phyloP scores from a whole-genome alignment of 306 rosid genomes.

The Acacia confusa region DNA sequence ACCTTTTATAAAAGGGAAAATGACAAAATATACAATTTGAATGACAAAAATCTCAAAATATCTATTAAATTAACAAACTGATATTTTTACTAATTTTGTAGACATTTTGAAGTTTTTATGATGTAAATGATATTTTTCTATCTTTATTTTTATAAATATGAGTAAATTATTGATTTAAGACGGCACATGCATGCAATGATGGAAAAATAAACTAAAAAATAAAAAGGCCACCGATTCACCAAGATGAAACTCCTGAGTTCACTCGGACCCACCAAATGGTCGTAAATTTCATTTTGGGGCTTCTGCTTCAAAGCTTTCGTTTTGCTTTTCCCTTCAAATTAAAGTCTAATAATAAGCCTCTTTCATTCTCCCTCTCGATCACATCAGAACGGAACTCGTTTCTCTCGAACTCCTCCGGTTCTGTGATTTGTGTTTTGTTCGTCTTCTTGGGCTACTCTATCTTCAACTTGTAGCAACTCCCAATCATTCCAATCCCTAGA shows the following conservation, averaged over 20 bases:
- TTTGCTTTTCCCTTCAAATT: constrained; percentile 35
- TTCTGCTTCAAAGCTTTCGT: constrained; percentile 1
- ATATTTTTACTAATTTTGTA: too few relatives aligned
- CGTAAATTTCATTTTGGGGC: not conserved
- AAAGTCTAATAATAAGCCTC: constrained; percentile 30
- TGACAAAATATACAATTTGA: too few relatives aligned
- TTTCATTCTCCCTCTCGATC: constrained; percentile 31
- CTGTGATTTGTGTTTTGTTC: constrained; percentile 15
- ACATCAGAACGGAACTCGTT: constrained; percentile 11
- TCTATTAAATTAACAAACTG: too few relatives aligned
- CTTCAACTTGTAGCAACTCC: not conserved
- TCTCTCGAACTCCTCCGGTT: not conserved
- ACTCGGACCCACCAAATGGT: not conserved
- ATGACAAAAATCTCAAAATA: too few relatives aligned
- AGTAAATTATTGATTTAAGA: too few relatives aligned
- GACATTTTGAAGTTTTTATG: too few relatives aligned
- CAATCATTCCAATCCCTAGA: constrained; percentile 45
- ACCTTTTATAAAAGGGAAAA: too few relatives aligned
- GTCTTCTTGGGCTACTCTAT: constrained; percentile 5
- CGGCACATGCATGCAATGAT: too few relatives aligned
- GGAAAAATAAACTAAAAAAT: not conserved
- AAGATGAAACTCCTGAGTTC: not conserved
- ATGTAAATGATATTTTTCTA: too few relatives aligned
- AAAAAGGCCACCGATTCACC: not conserved
- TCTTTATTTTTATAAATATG: too few relatives aligned